These are phyloP conservation scores for Aspergillus neotritici DNA, from an alignment of 2,329 filamentous ascomycete genomes.

Conservation along the genomic window DNA sequence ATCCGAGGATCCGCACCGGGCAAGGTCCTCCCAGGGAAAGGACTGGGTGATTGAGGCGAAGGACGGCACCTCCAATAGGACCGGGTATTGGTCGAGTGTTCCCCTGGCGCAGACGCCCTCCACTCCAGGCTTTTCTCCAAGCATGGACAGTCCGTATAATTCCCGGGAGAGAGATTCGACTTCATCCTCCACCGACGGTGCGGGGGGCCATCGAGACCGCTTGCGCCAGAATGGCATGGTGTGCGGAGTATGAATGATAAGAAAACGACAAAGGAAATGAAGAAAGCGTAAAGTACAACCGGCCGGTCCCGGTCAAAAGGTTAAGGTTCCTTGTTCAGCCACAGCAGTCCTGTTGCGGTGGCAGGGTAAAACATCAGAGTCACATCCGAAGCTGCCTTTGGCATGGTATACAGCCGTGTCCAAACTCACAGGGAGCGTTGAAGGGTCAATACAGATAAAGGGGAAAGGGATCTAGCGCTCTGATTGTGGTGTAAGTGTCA, in stretches of 20 bases:
- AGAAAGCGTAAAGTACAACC: conserved; percentile 11
- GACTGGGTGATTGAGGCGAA: conserved; percentile 11
- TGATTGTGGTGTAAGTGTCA: too few relatives aligned
- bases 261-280: conserved; percentile 5
- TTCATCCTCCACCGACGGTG: conserved; percentile 43
- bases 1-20: conserved; percentile 22
- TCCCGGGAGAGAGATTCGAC: conserved; percentile 39
- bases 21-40: conserved; percentile 13
- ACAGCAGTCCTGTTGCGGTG: conserved; percentile 14
- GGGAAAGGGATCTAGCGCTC: conserved; percentile 2
- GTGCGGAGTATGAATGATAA: conserved; percentile 8
- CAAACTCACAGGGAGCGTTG: conserved; percentile 15
- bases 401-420: conserved; percentile 19
- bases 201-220: conserved; percentile 37
- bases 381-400: conserved; percentile 13
- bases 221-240: conserved; percentile 23
- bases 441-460: conserved; percentile 2
- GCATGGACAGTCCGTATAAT: conserved; percentile 26
- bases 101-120: conserved; percentile 34
- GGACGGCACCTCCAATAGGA: conserved; percentile 31
- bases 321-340: conserved; percentile 4
- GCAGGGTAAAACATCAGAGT: conserved; percentile 15
- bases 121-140: conserved; percentile 26
- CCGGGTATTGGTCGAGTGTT: conserved; percentile 41
- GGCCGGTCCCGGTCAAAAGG: not conserved